Evolutionary conservation across 257 asterid species (phyloP).

Genomic region (Verbena officinalis): DNA sequence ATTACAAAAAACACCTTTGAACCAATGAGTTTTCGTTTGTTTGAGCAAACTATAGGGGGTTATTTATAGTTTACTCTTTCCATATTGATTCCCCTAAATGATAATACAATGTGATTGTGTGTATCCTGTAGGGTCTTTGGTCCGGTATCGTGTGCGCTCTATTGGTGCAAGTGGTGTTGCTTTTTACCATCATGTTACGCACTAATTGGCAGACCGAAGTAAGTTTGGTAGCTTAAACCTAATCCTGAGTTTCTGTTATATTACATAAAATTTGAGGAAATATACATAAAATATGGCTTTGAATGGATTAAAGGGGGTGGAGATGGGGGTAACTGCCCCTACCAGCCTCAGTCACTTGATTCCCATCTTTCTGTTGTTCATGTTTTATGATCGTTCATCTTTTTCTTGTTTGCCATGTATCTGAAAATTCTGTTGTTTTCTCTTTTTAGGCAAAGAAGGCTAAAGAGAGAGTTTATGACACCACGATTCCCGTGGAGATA

Average conservation of each 20-base stretch:
- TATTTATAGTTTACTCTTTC: too few species aligned
- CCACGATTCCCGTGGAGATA: conserved; percentile 52
- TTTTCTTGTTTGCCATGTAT: not conserved
- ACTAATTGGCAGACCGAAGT: conserved; percentile 73
- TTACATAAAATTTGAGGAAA: too few species aligned
- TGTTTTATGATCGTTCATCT: not conserved
- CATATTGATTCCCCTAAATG: not conserved
- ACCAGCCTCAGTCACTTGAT: not conserved
- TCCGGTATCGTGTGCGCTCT: conserved; percentile 64
- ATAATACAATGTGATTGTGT: not conserved
- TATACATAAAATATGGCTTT: too few species aligned
- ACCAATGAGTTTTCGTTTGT: too few species aligned
- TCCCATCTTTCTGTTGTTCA: not conserved
- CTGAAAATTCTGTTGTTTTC: not conserved
- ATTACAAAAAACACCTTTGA: too few species aligned
- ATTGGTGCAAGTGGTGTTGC: conserved; percentile 60
- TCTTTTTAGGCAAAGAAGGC: conserved; percentile 69
- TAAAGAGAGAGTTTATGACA: conserved; percentile 50
- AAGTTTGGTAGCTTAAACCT: conserved; percentile 27
- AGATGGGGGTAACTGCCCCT: too few species aligned
- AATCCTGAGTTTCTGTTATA: not conserved
- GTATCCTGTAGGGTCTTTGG: conserved; percentile 72
- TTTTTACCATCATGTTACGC: conserved; percentile 41
- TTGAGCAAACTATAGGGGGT: too few species aligned
- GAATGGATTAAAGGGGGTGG: too few species aligned